Evolutionary conservation across 306 rosid species (phyloP).

Genomic region (Urtica urens): DNA sequence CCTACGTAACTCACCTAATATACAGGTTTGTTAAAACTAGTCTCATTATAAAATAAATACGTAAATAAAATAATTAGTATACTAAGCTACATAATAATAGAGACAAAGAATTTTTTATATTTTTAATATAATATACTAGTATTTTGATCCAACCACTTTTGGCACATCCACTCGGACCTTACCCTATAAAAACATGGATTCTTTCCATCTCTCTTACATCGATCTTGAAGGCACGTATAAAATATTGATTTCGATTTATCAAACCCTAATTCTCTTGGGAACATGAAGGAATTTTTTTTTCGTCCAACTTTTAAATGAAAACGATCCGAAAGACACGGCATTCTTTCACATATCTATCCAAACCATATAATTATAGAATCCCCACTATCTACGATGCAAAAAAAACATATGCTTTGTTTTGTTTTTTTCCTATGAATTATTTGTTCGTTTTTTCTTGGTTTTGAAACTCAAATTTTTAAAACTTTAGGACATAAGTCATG

Average conservation of each 20-base stretch:
- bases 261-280: slow-evolving; percentile 16
- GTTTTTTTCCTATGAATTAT: slow-evolving; percentile 4
- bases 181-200: slow-evolving; percentile 12
- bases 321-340: slow-evolving; percentile 14
- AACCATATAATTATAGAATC: neutral
- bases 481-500: slow-evolving; percentile 4
- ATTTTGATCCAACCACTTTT: slow-evolving; percentile 14
- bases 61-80: neutral
- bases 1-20: neutral
- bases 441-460: slow-evolving; percentile 1
- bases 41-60: neutral
- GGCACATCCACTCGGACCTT: slow-evolving; percentile 17
- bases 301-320: neutral
- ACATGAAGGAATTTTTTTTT: slow-evolving; percentile 7
- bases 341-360: slow-evolving; percentile 5
- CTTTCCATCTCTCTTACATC: slow-evolving; percentile 1
- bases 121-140: neutral
- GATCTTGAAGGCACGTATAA: slow-evolving; percentile 2
- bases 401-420: slow-evolving; percentile 8
- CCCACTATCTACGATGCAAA: slow-evolving; percentile 5
- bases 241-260: slow-evolving; percentile 5
- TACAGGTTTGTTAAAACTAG: neutral
- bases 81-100: neutral
- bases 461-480: neutral
- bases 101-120: neutral